phyloP scores from a whole-genome alignment of 805 yeast species.

The Candida vartiovaarae region DNA sequence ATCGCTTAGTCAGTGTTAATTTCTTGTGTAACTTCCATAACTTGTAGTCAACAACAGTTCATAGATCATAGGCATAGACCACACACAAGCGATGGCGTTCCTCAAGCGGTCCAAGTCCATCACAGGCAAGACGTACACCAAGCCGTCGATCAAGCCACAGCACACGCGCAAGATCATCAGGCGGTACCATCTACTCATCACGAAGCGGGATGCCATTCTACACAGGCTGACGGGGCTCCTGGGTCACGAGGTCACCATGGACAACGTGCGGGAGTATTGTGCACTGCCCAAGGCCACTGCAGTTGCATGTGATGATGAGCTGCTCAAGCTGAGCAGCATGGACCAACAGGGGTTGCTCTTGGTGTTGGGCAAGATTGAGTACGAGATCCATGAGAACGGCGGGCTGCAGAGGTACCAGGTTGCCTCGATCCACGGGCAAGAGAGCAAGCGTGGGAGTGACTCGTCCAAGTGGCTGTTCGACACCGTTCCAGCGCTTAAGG shows the following conservation, averaged over 20 bases:
- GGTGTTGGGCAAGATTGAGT: constrained; percentile 48
- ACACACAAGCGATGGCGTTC: constrained; percentile 5
- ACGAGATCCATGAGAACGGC: constrained; percentile 58
- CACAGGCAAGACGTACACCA: constrained; percentile 25
- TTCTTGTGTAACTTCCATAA: too few species aligned
- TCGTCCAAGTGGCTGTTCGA: constrained; percentile 75
- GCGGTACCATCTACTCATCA: constrained; percentile 65
- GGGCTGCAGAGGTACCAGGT: constrained; percentile 75
- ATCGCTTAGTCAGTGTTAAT: too few species aligned
- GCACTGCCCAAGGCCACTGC: constrained; percentile 2
- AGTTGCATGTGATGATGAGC: constrained; percentile 15
- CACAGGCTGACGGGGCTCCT: constrained; percentile 22
- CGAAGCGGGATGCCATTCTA: constrained; percentile 40
- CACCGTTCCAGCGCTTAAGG: constrained; percentile 46
- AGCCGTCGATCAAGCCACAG: constrained; percentile 56
- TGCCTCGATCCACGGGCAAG: constrained; percentile 86
- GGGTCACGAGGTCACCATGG: constrained; percentile 18
- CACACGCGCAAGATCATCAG: constrained; percentile 72
- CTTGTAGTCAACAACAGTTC: too few species aligned
- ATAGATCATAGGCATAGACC: neutral
- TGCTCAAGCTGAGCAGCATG: constrained; percentile 8
- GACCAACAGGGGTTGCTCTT: constrained; percentile 17
- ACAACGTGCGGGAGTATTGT: constrained; percentile 15
- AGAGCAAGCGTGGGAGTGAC: constrained; percentile 77
- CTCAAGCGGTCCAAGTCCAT: constrained; percentile 18